A percentile compares a stretch with the other conserved stretches of the same genome.
phyloP scores from a whole-genome alignment of 371 early-diverging fungal genomes.

The Apophysomyces elegans region DNA sequence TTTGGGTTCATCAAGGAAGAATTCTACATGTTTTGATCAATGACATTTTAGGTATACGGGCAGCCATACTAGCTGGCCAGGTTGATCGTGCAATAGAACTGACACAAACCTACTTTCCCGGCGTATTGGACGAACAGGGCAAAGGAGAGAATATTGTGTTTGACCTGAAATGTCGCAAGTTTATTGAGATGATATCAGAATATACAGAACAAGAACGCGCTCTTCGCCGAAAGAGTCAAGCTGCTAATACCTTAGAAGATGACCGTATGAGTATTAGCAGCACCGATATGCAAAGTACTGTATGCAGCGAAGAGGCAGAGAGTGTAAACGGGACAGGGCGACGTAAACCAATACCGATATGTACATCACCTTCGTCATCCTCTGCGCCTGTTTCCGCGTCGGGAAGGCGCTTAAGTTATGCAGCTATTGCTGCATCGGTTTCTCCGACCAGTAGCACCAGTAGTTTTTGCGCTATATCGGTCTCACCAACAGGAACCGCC shows the following conservation, averaged over 20 bases:
- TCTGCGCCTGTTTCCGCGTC: neutral
- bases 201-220: conserved; percentile 54
- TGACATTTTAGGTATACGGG: conserved; percentile 60
- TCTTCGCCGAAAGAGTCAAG: conserved; percentile 4
- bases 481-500: neutral
- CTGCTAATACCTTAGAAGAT: conserved; percentile 8
- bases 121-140: conserved; percentile 48
- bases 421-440: conserved; percentile 30
- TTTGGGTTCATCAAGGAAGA: conserved; percentile 6
- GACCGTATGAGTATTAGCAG: conserved; percentile 16
- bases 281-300: conserved; percentile 2
- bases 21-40: conserved; percentile 6
- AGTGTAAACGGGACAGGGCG: neutral
- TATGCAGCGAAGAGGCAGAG: conserved; percentile 8
- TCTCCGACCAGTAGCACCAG: conserved; percentile 21
- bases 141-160: conserved; percentile 57
- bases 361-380: conserved; percentile 1
- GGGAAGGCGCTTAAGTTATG: conserved; percentile 28
- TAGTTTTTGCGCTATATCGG: neutral
- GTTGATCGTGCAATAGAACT: conserved; percentile 75
- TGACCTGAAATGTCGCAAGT: conserved; percentile 81
- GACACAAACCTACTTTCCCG: conserved; percentile 66
- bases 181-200: conserved; percentile 80
- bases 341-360: conserved; percentile 14
- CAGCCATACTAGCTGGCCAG: conserved; percentile 68